phyloP scores from a whole-genome alignment of 2,329 filamentous ascomycete genomes.

The Aspergillus niger region DNA sequence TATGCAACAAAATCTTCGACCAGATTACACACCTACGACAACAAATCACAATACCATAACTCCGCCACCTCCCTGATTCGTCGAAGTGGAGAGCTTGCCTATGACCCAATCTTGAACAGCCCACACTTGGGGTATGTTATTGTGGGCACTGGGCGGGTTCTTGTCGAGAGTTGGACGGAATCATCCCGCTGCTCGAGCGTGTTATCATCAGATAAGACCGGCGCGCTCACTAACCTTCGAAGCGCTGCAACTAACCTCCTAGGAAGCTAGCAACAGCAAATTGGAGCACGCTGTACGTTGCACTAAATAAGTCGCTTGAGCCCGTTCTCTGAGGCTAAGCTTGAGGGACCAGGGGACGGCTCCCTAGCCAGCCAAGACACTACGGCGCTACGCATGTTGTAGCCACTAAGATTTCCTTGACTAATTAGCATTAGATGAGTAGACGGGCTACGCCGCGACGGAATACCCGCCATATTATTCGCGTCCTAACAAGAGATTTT shows the following conservation, averaged over 20 bases:
- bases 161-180: background rate
- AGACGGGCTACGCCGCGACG: background rate
- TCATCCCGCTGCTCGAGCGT: background rate
- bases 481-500: background rate
- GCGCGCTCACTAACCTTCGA: background rate
- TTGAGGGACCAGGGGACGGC: background rate
- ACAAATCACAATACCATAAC: background rate
- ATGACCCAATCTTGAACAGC: background rate
- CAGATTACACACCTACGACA: background rate
- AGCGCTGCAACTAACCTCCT: conserved; percentile 3
- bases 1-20: background rate
- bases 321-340: background rate
- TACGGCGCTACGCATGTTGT: background rate
- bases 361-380: background rate
- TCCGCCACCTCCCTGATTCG: background rate
- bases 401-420: background rate
- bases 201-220: background rate
- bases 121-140: background rate
- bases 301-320: background rate
- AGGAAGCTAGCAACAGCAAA: background rate
- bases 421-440: background rate
- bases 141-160: background rate
- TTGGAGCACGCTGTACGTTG: background rate
- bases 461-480: background rate
- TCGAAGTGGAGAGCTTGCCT: background rate